phyloP scores from a whole-genome alignment of 352 stramenopile genomes.

The Phytophthora sp. region DNA sequence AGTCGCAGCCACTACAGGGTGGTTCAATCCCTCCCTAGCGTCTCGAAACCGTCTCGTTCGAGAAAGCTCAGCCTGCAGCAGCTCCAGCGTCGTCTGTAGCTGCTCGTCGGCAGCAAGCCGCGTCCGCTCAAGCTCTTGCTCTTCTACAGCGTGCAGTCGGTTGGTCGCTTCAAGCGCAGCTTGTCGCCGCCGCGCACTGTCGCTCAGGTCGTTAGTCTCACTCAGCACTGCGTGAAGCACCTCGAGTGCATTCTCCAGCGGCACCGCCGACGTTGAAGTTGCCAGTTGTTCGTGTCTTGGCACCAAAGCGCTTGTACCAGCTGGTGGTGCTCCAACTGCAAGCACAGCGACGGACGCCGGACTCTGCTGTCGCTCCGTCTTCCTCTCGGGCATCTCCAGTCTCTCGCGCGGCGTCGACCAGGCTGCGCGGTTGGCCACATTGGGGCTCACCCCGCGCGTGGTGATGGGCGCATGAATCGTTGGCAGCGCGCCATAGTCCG shows the following conservation, averaged over 20 bases:
- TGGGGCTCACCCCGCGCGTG: constrained; percentile 25
- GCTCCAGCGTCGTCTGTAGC: constrained; percentile 33
- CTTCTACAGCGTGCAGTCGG: constrained; percentile 12
- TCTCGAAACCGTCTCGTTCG: constrained; percentile 9
- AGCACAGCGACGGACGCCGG: not conserved
- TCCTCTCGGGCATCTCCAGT: constrained; percentile 6
- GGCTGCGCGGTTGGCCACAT: constrained; percentile 34
- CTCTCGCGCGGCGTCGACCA: constrained; percentile 31
- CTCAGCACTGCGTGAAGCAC: constrained; percentile 30
- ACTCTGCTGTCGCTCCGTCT: constrained; percentile 4
- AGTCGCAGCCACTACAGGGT: not conserved
- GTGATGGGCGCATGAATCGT: constrained; percentile 6
- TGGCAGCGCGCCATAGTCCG: constrained; percentile 6
- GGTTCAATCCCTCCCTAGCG: not conserved
- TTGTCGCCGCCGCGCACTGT: constrained; percentile 15
- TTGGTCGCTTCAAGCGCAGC: constrained; percentile 22
- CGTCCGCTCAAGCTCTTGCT: constrained; percentile 30
- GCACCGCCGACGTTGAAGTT: constrained; percentile 21
- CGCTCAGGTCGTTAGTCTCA: constrained; percentile 28
- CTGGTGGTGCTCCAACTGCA: too few relatives aligned
- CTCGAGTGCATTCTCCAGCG: constrained; percentile 35
- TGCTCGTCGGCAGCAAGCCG: constrained; percentile 35
- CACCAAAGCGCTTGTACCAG: not conserved
- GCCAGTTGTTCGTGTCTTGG: constrained; percentile 11
- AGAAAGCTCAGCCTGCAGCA: constrained; percentile 37